phyloP scores from a whole-genome alignment of 2,329 filamentous ascomycete species.

The Albophoma yamanashiensis region DNA sequence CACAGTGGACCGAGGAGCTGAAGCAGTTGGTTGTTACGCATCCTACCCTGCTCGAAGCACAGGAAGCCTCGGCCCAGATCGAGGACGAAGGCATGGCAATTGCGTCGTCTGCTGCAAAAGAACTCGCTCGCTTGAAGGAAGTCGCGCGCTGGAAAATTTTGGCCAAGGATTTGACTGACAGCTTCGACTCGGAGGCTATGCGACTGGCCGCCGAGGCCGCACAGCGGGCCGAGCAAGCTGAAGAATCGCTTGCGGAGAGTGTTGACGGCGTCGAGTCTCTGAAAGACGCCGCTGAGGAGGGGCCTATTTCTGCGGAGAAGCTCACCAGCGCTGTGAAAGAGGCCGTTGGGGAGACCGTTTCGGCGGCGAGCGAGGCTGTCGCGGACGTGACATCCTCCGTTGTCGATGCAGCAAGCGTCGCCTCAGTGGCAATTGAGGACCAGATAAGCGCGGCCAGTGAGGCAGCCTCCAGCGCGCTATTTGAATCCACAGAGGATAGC shows the following conservation, averaged over 20 bases:
- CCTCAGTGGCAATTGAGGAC: background rate
- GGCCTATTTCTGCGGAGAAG: background rate
- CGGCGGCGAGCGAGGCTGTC: constrained; percentile 9
- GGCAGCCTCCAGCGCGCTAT: background rate
- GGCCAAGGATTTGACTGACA: constrained; percentile 61
- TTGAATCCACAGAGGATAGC: background rate
- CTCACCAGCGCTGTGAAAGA: background rate
- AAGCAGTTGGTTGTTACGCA: constrained; percentile 66
- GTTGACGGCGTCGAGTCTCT: constrained; percentile 8
- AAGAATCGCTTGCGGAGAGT: constrained; percentile 7
- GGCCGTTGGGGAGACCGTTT: constrained; percentile 12
- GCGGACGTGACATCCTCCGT: constrained; percentile 2
- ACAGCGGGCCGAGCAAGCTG: constrained; percentile 13
- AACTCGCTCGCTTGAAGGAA: constrained; percentile 72
- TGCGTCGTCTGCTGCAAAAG: constrained; percentile 67
- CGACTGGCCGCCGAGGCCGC: constrained; percentile 35
- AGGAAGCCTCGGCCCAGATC: constrained; percentile 55
- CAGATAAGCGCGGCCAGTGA: background rate
- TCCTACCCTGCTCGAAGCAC: constrained; percentile 56
- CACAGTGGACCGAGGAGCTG: constrained; percentile 76
- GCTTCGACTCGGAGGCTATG: constrained; percentile 63
- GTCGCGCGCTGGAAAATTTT: constrained; percentile 76
- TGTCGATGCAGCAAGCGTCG: constrained; percentile 3
- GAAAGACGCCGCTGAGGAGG: background rate
- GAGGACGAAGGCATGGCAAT: constrained; percentile 72